These are phyloP conservation scores for Annona squamosa DNA, from an alignment of 164 flowering plant genomes.

Conservation along the genomic window DNA sequence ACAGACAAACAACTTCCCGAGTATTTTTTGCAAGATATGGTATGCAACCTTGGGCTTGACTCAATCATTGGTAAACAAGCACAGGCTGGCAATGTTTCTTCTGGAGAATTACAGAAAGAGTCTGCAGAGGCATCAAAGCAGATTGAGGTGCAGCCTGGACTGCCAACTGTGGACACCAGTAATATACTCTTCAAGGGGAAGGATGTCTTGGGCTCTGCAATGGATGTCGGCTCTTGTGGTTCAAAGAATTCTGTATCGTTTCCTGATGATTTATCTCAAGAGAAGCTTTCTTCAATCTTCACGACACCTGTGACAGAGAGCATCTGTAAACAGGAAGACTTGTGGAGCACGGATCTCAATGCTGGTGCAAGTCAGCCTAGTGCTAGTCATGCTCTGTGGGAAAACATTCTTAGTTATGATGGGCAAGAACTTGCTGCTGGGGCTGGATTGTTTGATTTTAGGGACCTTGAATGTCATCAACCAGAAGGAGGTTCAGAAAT, in stretches of 20 bases:
- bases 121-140: constrained; percentile 13
- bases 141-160: constrained; percentile 16
- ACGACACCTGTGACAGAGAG: constrained; percentile 28
- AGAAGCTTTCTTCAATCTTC: constrained; percentile 26
- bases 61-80: constrained; percentile 13
- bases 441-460: constrained; percentile 37
- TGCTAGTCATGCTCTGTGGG: constrained; percentile 45
- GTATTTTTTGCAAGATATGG: constrained; percentile 23
- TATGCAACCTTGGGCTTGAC: constrained; percentile 23
- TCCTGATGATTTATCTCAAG: constrained; percentile 36
- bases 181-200: constrained; percentile 32
- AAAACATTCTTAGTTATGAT: constrained; percentile 27
- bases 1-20: constrained; percentile 19
- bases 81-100: constrained; percentile 19
- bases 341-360: constrained; percentile 50
- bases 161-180: constrained; percentile 9
- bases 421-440: constrained; percentile 33
- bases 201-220: constrained; percentile 18
- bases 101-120: constrained; percentile 26
- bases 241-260: constrained; percentile 33
- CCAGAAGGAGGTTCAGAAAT: constrained; percentile 32
- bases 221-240: constrained; percentile 9
- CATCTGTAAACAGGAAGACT: constrained; percentile 33
- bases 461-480: constrained; percentile 47
- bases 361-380: constrained; percentile 28